Base-by-base conservation (phyloP, 495 filamentous ascomycete genomes). In the Sphaerosporella brunnea region DNA sequence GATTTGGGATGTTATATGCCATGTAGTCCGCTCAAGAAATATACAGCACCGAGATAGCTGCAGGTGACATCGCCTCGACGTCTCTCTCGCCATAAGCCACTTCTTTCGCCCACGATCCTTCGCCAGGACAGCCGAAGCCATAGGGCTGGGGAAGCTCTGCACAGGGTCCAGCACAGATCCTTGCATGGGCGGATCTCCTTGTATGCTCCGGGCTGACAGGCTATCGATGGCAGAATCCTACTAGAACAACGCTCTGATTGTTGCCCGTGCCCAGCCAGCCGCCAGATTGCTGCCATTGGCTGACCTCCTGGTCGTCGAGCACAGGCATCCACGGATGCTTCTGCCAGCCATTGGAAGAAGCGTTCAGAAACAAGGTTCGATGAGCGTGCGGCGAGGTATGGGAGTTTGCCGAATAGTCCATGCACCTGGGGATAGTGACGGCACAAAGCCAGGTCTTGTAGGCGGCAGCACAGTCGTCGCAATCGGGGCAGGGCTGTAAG, bases 401-500 rank as follows among this genome's bases (percentile, higher is more conserved):
- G 0, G 61, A 2, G 0, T 53, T 42, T 21, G 69, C 73, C 41
- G 72, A 76, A 53, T 80, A 87, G 64, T 93, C 88, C 52, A 76
- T 75, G 69, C 90, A 99, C 34, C 82, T 80, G 0, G 90, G 90
- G 53, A 99, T 90, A 11, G 74, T 79, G 26, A 96, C 87, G 39
- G 82, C 75, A 67, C 90, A 99, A 34, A 99, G 77, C 90, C 90
- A 99, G 52, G 77, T 64, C 60, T 83, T 93, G 68, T 99, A 99
- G 4, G 84, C 82, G 1, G 52, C 49, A 5, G 69, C 75, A 64
- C 90, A 99, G 65, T 86, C 73, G 20, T 54, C 55, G 67, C 90
- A 99, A 56, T 62, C 71, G 20, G 71, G 0, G 74, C 80, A 25
- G 94, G 74, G 1, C 86, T 94, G 66, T 87, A 99, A 53, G 77